A percentile compares a stretch with the other conserved stretches of the same genome.
phyloP scores from a whole-genome alignment of 2,329 filamentous ascomycete genomes.

The Tolypocladium inflatum region DNA sequence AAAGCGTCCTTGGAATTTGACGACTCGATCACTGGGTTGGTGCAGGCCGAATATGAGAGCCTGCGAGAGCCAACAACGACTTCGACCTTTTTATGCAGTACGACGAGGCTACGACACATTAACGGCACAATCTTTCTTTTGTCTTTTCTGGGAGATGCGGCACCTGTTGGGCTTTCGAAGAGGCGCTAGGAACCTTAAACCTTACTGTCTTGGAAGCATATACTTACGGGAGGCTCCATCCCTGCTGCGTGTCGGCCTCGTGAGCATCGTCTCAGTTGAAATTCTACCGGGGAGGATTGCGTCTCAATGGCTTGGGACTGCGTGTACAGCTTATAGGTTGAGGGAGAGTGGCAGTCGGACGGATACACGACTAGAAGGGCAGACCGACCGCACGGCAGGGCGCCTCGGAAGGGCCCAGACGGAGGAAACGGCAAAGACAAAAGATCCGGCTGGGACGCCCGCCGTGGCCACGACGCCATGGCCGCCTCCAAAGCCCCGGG shows the following conservation, averaged over 20 bases:
- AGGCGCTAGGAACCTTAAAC: neutral
- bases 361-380: slow-evolving; percentile 14
- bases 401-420: neutral
- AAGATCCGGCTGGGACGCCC: neutral
- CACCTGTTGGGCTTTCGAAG: neutral
- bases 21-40: neutral
- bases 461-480: neutral
- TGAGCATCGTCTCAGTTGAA: slow-evolving; percentile 1
- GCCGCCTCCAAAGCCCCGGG: neutral
- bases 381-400: neutral
- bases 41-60: neutral
- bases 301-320: slow-evolving; percentile 15
- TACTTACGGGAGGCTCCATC: neutral
- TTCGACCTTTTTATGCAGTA: slow-evolving; percentile 13
- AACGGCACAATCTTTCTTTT: slow-evolving; percentile 10
- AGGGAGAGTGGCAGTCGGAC: slow-evolving; percentile 17
- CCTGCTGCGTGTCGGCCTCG: neutral
- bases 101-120: slow-evolving; percentile 18
- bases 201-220: neutral
- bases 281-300: slow-evolving; percentile 7
- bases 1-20: slow-evolving; percentile 7
- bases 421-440: neutral
- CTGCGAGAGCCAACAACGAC: slow-evolving; percentile 10
- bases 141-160: slow-evolving; percentile 1
- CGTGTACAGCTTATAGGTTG: slow-evolving; percentile 20